phyloP scores from a whole-genome alignment of 208 protist species.

The Leishmania guyanensis region DNA sequence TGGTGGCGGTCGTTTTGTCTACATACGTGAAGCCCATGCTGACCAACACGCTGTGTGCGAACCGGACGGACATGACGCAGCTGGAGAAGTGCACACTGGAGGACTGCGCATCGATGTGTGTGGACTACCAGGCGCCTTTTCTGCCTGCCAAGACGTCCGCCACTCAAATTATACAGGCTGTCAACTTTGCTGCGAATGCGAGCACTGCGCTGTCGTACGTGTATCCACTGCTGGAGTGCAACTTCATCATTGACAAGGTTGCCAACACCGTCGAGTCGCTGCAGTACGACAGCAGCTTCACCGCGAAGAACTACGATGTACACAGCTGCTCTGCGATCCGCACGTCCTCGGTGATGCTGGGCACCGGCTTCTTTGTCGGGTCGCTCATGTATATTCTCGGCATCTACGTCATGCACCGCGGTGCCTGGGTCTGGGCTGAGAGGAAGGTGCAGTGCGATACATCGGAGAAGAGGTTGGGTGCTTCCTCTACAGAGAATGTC shows the following conservation, averaged over 20 bases:
- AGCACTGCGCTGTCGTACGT: slow-evolving; percentile 67
- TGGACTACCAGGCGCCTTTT: slow-evolving; percentile 30
- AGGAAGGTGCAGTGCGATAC: too few species aligned
- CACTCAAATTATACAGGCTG: slow-evolving; percentile 29
- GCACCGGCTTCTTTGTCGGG: slow-evolving; percentile 74
- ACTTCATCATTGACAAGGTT: slow-evolving; percentile 79
- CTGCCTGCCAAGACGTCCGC: slow-evolving; percentile 32
- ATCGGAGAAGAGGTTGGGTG: too few species aligned
- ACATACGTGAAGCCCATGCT: slow-evolving; percentile 54
- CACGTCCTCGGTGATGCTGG: slow-evolving; percentile 54
- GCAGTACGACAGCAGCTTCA: slow-evolving; percentile 27
- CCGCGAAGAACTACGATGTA: not conserved
- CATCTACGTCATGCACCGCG: slow-evolving; percentile 75
- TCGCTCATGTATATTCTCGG: slow-evolving; percentile 71
- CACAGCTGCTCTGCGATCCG: slow-evolving; percentile 51
- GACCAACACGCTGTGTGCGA: slow-evolving; percentile 52
- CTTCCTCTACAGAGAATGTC: too few species aligned
- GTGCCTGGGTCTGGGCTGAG: slow-evolving; percentile 48
- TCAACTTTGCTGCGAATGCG: slow-evolving; percentile 47
- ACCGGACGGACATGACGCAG: slow-evolving; percentile 38
- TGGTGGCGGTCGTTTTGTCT: slow-evolving; percentile 31
- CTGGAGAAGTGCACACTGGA: slow-evolving; percentile 56
- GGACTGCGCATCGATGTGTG: slow-evolving; percentile 47
- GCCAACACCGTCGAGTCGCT: slow-evolving; percentile 45
- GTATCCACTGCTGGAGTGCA: slow-evolving; percentile 65